These are phyloP conservation scores for Artemisia tridentata DNA, from an alignment of 129 eudicot species.

Conservation along the genomic window DNA sequence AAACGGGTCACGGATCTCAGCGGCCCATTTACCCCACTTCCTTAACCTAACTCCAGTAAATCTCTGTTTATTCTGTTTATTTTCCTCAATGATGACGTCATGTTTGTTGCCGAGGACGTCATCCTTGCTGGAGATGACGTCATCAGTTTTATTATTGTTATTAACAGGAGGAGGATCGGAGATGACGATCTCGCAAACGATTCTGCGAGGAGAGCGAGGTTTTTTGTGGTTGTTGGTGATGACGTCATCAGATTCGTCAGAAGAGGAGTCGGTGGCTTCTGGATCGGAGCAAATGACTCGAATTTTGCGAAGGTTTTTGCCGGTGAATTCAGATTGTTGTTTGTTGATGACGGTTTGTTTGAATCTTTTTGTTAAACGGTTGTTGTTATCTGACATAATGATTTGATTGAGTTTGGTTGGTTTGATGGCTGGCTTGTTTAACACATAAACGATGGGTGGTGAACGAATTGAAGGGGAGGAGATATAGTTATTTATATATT, in stretches of 20 bases:
- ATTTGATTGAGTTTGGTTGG: neutral
- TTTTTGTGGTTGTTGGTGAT: constrained; percentile 13
- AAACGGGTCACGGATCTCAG: constrained; percentile 48
- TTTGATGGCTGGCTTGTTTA: neutral
- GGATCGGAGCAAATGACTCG: constrained; percentile 47
- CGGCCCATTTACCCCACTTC: constrained; percentile 39
- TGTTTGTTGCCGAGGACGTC: too few species aligned
- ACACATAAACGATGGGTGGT: constrained; percentile 24
- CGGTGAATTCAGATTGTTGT: constrained; percentile 22
- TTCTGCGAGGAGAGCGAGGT: constrained; percentile 18
- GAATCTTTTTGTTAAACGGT: constrained; percentile 30
- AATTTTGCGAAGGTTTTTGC: constrained; percentile 31
- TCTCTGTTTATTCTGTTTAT: constrained; percentile 11
- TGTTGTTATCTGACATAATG: constrained; percentile 29
- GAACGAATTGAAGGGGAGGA: neutral
- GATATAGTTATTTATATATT: neutral
- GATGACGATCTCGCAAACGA: constrained; percentile 36
- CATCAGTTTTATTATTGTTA: too few species aligned
- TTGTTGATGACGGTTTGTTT: constrained; percentile 10
- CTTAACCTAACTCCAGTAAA: constrained; percentile 32
- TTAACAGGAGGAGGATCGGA: too few species aligned
- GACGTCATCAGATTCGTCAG: constrained; percentile 31
- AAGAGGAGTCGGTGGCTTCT: constrained; percentile 43
- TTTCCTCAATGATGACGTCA: too few species aligned
- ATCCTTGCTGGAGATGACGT: too few species aligned